These are phyloP conservation scores for Pyrus hybrid DNA, from an alignment of 331 rosid genomes.

Conservation along the genomic window DNA sequence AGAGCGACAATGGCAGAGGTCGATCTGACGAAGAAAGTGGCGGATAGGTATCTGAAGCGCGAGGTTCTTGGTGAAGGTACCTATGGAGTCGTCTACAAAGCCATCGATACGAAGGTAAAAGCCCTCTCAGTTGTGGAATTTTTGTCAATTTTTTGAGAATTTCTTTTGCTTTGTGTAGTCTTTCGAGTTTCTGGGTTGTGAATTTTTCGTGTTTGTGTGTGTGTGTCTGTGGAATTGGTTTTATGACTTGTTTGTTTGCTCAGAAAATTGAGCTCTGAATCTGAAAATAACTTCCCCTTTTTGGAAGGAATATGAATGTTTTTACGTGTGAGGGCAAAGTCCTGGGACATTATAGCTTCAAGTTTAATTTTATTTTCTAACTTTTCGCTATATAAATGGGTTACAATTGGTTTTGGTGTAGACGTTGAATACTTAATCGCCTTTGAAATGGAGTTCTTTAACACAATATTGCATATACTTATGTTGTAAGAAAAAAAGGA, in stretches of 20 bases:
- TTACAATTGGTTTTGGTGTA: background rate
- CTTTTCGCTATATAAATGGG: background rate
- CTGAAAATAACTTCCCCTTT: background rate
- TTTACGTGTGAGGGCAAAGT: background rate
- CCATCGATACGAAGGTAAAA: conserved; percentile 79
- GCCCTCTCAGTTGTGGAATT: background rate
- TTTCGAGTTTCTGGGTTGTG: background rate
- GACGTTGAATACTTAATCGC: background rate
- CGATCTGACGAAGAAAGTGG: conserved; percentile 73
- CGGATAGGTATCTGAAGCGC: conserved; percentile 86
- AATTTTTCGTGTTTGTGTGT: background rate
- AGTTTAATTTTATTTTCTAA: background rate
- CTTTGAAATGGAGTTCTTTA: background rate
- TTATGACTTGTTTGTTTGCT: background rate
- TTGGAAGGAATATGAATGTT: background rate
- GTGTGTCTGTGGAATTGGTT: background rate
- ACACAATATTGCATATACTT: background rate
- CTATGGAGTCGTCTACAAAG: conserved; percentile 86
- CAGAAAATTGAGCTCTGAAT: background rate
- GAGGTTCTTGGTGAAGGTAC: conserved; percentile 98
- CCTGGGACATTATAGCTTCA: background rate
- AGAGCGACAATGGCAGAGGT: conserved; percentile 34
- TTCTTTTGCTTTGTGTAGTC: background rate
- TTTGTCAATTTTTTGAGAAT: background rate
- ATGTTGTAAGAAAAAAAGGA: background rate